Evolutionary conservation across 2,329 filamentous ascomycete species (phyloP), one percentile per base, ranked within the genome.

Genomic region (Trichoderma semiorbis): DNA sequence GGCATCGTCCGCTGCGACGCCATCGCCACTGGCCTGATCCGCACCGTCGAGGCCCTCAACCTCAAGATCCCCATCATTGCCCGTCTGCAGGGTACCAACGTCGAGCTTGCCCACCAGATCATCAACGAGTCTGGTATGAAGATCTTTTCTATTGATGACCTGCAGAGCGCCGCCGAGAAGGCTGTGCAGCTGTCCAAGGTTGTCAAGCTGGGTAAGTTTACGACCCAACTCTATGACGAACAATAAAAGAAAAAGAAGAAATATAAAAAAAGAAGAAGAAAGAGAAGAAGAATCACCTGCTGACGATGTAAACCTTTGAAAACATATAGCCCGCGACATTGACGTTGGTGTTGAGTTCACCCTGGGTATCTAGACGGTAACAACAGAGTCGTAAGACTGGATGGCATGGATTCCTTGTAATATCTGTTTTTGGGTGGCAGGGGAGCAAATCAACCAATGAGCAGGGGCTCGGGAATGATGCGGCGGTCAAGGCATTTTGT

Each of bases 141-240:
- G 92, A 99, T 99, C 85, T 99, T 99, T 89, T 97, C 93, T 79
- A 98, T 99, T 74, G 95, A 98, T 81, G 96, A 99, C 85, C 90
- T 99, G 79, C 96, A 99, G 86, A 96, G 86, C 81, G 96, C 96
- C 55, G 96, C 96, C 75, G 96, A 98, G 90, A 98, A 97, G 89
- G 93, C 95, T 34, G 96, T 99, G 75, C 95, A 99, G 85, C 95
- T 99, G 84, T 98, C 94, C 79, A 98, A 98, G 90, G 93, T 99
- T 77, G 96, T 99, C 79, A 98, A 98, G 91, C 93, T 97, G 91
- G 93, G 91, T 93, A 85, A 86, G 91, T 88, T 62, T 69, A 30
- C 55, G 68, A 50, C 69, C 68, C 77, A 79, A 77, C 77, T 55
- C n/a, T 65, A 34, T 60, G 47, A 30, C 62, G 36, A 62, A 34